phyloP scores from a whole-genome alignment of 225 moss, liverwort and hornwort genomes.

The Marchantia paleacea region DNA sequence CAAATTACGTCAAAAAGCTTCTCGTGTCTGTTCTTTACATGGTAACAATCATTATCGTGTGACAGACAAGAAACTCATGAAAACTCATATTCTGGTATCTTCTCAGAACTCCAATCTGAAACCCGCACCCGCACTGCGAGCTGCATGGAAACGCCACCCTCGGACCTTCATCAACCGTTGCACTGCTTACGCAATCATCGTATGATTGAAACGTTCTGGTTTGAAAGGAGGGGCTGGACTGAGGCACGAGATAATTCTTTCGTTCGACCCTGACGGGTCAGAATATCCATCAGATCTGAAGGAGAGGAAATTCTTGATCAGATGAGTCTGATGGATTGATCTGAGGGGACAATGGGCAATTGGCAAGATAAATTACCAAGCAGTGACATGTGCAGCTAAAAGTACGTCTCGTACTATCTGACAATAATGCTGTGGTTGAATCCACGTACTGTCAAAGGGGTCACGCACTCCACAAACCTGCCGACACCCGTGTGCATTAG shows the following conservation, averaged over 20 bases:
- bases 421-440: conserved; percentile 11
- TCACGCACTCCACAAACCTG: conserved; percentile 1
- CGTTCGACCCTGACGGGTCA: not conserved
- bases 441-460: not conserved
- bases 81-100: not conserved
- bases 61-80: not conserved
- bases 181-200: not conserved
- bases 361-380: not conserved
- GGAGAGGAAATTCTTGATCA: not conserved
- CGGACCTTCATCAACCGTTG: not conserved
- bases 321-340: not conserved
- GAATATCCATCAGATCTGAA: not conserved
- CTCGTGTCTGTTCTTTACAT: not conserved
- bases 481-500: conserved; percentile 19
- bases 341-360: not conserved
- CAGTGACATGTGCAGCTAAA: not conserved
- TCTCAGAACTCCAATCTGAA: not conserved
- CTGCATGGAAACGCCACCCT: not conserved
- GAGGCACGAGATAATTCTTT: not conserved
- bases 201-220: not conserved
- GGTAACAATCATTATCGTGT: not conserved
- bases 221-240: not conserved
- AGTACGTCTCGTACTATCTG: conserved; percentile 9
- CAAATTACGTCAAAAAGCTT: not conserved
- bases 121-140: not conserved